These are phyloP conservation scores for Gleditsia sinensis DNA, from an alignment of 306 rosid species.

Conservation along the genomic window DNA sequence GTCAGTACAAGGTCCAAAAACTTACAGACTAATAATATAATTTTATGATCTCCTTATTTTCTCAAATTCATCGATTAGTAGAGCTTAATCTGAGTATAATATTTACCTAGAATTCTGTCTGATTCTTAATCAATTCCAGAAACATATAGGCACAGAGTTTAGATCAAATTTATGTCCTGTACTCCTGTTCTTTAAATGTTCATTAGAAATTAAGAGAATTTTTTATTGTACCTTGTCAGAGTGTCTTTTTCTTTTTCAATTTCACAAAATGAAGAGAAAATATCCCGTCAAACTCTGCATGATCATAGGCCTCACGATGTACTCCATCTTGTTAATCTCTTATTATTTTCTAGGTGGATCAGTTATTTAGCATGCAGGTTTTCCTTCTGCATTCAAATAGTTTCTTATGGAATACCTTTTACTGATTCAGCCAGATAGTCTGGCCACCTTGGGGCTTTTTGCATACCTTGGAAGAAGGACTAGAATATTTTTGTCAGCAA, in stretches of 20 bases:
- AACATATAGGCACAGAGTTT: conserved; percentile 3
- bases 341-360: background rate
- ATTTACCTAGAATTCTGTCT: conserved; percentile 1
- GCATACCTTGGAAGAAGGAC: conserved; percentile 74
- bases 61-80: conserved; percentile 7
- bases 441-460: conserved; percentile 67
- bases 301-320: conserved; percentile 14
- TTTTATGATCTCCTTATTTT: background rate
- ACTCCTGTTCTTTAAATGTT: background rate
- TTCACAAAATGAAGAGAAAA: conserved; percentile 4
- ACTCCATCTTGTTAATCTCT: background rate
- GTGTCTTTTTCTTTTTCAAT: background rate
- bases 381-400: conserved; percentile 12
- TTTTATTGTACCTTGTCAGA: background rate
- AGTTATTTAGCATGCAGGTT: background rate
- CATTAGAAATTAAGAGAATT: background rate
- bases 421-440: conserved; percentile 57
- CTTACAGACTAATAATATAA: conserved; percentile 30
- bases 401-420: conserved; percentile 31
- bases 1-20: conserved; percentile 50
- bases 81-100: conserved; percentile 3
- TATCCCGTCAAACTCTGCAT: background rate
- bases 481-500: conserved; percentile 61
- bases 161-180: background rate
- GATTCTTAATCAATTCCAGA: background rate